These are phyloP conservation scores for Hyaloperonospora brassicae DNA, from an alignment of 352 stramenopile genomes.

Conservation along the genomic window DNA sequence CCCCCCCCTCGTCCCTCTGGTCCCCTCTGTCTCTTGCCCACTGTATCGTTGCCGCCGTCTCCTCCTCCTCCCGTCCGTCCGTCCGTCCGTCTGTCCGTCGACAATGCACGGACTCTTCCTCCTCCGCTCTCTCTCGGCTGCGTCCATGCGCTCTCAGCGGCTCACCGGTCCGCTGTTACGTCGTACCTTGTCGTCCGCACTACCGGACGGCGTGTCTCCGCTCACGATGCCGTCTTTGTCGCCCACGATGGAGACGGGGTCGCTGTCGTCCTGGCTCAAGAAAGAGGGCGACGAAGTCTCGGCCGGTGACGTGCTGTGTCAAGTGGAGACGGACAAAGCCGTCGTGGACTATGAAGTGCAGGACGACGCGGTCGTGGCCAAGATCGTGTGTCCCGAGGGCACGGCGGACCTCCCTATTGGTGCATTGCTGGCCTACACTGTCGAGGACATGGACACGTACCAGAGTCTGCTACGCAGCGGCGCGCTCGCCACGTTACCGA, in stretches of 20 bases:
- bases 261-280: constrained; percentile 91
- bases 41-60: not conserved
- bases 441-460: constrained; percentile 86
- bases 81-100: not conserved
- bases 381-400: constrained; percentile 89
- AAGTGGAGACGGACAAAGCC: constrained; percentile 99
- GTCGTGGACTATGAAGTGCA: constrained; percentile 97
- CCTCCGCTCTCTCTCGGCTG: constrained; percentile 25
- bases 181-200: constrained; percentile 37
- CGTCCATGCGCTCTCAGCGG: not conserved
- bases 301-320: constrained; percentile 90
- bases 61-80: not conserved
- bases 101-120: constrained; percentile 31
- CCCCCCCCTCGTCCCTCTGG: too few species aligned
- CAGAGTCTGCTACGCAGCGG: constrained; percentile 50
- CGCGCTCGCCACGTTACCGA: constrained; percentile 37
- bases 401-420: constrained; percentile 87
- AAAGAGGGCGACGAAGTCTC: constrained; percentile 86
- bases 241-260: constrained; percentile 94
- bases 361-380: constrained; percentile 93
- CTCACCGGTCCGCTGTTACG: constrained; percentile 14
- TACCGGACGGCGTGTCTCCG: constrained; percentile 65
- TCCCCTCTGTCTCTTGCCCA: not conserved
- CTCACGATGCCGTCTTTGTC: constrained; percentile 93
- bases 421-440: constrained; percentile 90